Evolutionary conservation across 208 protist genomes (phyloP).

Genomic region (Eutreptiella sp.): DNA sequence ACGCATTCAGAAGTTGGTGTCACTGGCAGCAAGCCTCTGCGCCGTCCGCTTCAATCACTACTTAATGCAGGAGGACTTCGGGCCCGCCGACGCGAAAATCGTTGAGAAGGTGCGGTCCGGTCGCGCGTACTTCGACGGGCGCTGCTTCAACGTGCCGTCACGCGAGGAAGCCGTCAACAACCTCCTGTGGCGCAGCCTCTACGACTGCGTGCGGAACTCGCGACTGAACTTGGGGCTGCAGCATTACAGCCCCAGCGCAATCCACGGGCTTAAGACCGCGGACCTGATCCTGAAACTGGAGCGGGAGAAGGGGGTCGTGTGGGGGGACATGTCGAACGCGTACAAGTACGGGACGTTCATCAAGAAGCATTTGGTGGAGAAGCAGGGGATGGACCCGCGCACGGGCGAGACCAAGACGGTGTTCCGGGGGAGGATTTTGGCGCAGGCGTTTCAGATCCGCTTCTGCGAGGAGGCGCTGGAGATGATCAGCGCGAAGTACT

Average conservation of each 20-base stretch:
- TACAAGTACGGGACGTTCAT: constrained; percentile 3
- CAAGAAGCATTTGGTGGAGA: background rate
- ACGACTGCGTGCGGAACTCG: constrained; percentile 12
- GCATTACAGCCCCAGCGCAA: background rate
- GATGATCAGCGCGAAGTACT: too few species aligned
- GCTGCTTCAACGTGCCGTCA: background rate
- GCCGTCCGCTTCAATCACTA: too few species aligned
- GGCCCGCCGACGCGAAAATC: background rate
- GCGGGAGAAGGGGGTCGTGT: background rate
- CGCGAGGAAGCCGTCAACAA: background rate
- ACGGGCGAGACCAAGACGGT: too few species aligned
- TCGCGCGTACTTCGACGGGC: background rate
- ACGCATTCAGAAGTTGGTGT: too few species aligned
- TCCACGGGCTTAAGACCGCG: background rate
- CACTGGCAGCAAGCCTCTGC: too few species aligned
- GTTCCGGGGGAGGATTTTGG: too few species aligned
- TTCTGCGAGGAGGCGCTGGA: too few species aligned
- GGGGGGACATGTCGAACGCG: background rate
- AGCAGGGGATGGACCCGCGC: background rate
- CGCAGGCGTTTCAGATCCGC: too few species aligned
- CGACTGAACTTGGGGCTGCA: background rate
- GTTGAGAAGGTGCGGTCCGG: background rate
- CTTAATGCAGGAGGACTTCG: too few species aligned
- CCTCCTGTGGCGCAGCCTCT: background rate
- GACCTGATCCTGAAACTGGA: background rate